A percentile compares a stretch with the other conserved stretches of the same genome.
phyloP scores from a whole-genome alignment of 2,329 filamentous ascomycete genomes.

The Scedosporium minutisporum region DNA sequence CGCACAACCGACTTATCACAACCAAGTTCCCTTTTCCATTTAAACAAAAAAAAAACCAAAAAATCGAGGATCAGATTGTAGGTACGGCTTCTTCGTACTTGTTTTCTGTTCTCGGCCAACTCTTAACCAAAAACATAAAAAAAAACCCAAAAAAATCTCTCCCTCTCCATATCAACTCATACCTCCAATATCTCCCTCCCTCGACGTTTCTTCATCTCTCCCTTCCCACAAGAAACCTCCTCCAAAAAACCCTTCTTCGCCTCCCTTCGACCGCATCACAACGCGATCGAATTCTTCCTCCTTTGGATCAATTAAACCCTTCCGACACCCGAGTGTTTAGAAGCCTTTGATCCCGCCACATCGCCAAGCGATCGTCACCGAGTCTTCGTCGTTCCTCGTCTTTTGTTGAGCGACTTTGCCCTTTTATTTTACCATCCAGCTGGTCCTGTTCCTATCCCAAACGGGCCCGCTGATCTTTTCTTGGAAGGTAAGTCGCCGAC shows the following conservation, averaged over 20 bases:
- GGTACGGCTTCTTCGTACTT: conserved; percentile 48
- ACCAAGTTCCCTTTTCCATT: conserved; percentile 20
- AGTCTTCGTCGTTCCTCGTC: conserved; percentile 1
- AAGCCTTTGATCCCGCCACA: not conserved
- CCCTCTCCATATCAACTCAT: conserved; percentile 20
- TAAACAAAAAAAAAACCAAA: conserved; percentile 24
- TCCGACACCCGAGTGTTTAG: not conserved
- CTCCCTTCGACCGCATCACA: not conserved
- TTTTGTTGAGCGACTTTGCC: not conserved
- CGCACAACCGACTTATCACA: conserved; percentile 34
- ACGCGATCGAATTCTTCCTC: not conserved
- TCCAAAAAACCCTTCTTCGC: not conserved
- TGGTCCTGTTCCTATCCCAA: not conserved
- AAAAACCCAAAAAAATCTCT: conserved; percentile 54
- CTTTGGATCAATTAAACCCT: not conserved
- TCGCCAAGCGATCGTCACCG: not conserved
- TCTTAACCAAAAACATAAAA: conserved; percentile 41
- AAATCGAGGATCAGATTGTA: conserved; percentile 41
- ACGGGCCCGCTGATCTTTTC: not conserved
- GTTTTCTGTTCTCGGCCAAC: conserved; percentile 50
- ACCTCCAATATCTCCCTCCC: conserved; percentile 2
- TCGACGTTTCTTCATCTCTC: not conserved
- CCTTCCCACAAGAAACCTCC: not conserved
- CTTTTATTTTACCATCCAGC: not conserved
- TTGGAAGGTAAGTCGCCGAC: not conserved